Base-by-base conservation (phyloP, 2,329 filamentous ascomycete species). In the Fusarium aywerte region DNA sequence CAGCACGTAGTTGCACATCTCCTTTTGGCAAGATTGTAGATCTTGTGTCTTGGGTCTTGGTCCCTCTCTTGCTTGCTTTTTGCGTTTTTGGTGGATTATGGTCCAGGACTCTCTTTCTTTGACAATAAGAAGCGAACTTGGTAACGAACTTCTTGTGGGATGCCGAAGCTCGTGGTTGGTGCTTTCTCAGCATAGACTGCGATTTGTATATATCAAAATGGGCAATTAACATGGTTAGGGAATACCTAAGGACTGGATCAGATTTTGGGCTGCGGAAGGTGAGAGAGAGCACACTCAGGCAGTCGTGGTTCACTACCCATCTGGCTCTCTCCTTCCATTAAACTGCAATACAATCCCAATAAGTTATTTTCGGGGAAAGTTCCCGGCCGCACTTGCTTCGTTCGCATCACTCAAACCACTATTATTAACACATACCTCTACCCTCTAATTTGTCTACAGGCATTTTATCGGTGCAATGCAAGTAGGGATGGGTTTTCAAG, bases 11-110 rank as follows among this genome's bases (percentile, higher is more conserved):
- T 62, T 49, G 42, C 57, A 58, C 49, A 62, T 66, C 48, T 65
- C 44, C 40, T 57, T 61, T 47, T 51, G 50, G 47, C 59, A 50
- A 51, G n/a, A 55, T 63, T 52, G 49, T 44, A 66, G 65, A 70
- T 71, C 60, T 60, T 38, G n/a, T n/a, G n/a, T n/a, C n/a, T 33
- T 47, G 32, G 36, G 52, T 39, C 55, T 51, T 64, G 52, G 42
- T 42, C 13, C 23, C 23, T 50, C 39, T 36, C 29, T 39, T 36
- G 40, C 29, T 39, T 36, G 20, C 20, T 38, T 31, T 20, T 38
- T 20, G 20, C 18, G 5, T 32, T 38, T 12, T 53, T 25, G 20
- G 27, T 44, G 29, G 20, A 8, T 27, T n/a, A 43, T 43, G 20
- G 11, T 27, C 13, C 31, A 27, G 20, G 27, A 9, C 27, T 27